Evolutionary conservation across 1,139 yeast genomes (phyloP), one percentile per base, ranked within the genome.

Genomic region (Pichia sorboxylosa): DNA sequence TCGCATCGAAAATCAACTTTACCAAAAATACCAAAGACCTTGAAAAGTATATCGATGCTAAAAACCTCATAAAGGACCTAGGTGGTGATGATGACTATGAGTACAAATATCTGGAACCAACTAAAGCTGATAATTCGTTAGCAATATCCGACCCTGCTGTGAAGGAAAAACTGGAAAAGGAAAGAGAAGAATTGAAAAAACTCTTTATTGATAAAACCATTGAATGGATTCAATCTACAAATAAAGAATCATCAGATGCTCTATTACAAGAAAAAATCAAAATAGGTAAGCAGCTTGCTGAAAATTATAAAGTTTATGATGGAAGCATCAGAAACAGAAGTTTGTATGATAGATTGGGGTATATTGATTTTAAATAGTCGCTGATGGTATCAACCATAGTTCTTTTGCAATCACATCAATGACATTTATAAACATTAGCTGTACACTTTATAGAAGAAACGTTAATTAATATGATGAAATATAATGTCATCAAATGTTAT

Each of bases 1-100:
- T 84, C 28, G 93, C 92, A 0, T 64, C 82, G 19, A 84, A 82
- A 56, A 76, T 84, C 44, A 64, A 68, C 17, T 84, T 84, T 57
- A 81, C 94, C 18, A 73, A 74, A 46, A 59, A 59, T 33, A 46
- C 58, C 11, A 63, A 68, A 32, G 93, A 83, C 39, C 57, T 84
- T 44, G 62, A 61, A 31, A 61, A 73, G 44, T 69, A 57, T 49
- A 69, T 84, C 28, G 69, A 66, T 30, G 47, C 54, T 26, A 58
- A 69, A 27, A 57, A 67, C 45, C 63, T 84, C 36, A 80, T 87
- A 24, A 55, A 58, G 39, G 68, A 64, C 22, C 54, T 82, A 30
- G 94, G 90, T 10, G 95, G 94, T 22, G 56, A 61, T 9, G 76
- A 73, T 39, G 62, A 59, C 22, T 68, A 60, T 47, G 72, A 68